These are phyloP conservation scores for Pseudoturritis turrita DNA, from an alignment of 345 rosid genomes.

Conservation along the genomic window DNA sequence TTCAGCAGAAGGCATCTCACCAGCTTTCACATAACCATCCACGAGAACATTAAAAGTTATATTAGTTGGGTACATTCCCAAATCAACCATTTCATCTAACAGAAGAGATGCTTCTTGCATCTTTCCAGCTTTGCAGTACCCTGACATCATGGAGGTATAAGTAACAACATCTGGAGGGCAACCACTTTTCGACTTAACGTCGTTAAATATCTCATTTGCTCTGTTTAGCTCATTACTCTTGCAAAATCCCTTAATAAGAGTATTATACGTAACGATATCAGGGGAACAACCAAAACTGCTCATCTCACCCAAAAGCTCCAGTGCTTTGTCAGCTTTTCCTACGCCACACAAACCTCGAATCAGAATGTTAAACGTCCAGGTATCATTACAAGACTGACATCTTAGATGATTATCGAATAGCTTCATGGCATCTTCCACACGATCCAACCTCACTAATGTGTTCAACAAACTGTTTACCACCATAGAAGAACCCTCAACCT, in stretches of 20 bases:
- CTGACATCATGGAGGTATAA: constrained; percentile 69
- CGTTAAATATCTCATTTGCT: constrained; percentile 48
- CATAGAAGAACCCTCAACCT: constrained; percentile 33
- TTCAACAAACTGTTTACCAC: constrained; percentile 55
- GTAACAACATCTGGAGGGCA: constrained; percentile 57
- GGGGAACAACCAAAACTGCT: constrained; percentile 56
- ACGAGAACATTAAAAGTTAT: constrained; percentile 76
- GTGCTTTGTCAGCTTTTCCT: constrained; percentile 46
- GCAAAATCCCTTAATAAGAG: constrained; percentile 71
- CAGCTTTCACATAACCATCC: constrained; percentile 73
- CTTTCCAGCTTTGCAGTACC: constrained; percentile 67
- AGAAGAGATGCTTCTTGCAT: constrained; percentile 57
- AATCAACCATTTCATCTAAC: constrained; percentile 54
- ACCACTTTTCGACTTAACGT: constrained; percentile 33
- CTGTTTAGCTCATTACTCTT: constrained; percentile 50
- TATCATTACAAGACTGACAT: constrained; percentile 43
- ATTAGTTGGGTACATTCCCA: constrained; percentile 47
- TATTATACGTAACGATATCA: constrained; percentile 64
- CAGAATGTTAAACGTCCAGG: constrained; percentile 74
- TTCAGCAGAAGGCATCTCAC: constrained; percentile 52
- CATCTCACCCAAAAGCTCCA: constrained; percentile 54
- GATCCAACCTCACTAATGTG: constrained; percentile 46
- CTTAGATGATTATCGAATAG: constrained; percentile 45
- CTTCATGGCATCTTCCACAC: constrained; percentile 51
- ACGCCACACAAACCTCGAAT: constrained; percentile 60